phyloP scores from a whole-genome alignment of 768 basidiomycete genomes.

The Tulasnella sp. region DNA sequence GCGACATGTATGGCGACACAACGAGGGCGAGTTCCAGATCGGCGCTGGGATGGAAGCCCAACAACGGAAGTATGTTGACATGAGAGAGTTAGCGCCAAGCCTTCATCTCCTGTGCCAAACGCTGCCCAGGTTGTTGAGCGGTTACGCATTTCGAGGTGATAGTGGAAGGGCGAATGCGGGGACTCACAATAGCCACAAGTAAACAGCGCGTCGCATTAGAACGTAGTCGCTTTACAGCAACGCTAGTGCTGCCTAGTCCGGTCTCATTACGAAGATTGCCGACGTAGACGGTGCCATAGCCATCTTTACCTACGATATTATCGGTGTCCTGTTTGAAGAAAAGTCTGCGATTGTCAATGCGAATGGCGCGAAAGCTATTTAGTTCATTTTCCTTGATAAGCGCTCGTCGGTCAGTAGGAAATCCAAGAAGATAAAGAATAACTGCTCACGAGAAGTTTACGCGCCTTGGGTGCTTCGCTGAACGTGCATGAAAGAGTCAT shows the following conservation, averaged over 20 bases:
- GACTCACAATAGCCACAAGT: background rate
- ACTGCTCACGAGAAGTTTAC: too few species aligned
- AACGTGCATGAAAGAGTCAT: too few species aligned
- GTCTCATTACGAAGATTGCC: background rate
- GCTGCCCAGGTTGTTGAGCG: background rate
- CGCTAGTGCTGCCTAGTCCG: background rate
- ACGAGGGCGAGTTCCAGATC: background rate
- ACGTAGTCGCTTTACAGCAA: constrained; percentile 4
- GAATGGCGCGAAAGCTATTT: background rate
- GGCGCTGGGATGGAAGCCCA: constrained; percentile 3
- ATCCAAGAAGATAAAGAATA: too few species aligned
- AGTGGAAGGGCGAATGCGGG: background rate
- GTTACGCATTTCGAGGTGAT: background rate
- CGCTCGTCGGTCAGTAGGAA: background rate
- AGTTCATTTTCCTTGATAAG: background rate
- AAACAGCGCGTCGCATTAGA: background rate
- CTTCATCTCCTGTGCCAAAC: constrained; percentile 3
- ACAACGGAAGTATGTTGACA: constrained; percentile 1
- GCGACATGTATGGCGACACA: background rate
- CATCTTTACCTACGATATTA: background rate
- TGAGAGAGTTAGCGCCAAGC: background rate
- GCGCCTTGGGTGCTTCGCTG: too few species aligned
- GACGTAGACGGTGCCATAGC: background rate
- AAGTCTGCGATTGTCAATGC: background rate
- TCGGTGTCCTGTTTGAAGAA: background rate